phyloP scores from a whole-genome alignment of 257 asterid species.

The Anisodus tanguticus region DNA sequence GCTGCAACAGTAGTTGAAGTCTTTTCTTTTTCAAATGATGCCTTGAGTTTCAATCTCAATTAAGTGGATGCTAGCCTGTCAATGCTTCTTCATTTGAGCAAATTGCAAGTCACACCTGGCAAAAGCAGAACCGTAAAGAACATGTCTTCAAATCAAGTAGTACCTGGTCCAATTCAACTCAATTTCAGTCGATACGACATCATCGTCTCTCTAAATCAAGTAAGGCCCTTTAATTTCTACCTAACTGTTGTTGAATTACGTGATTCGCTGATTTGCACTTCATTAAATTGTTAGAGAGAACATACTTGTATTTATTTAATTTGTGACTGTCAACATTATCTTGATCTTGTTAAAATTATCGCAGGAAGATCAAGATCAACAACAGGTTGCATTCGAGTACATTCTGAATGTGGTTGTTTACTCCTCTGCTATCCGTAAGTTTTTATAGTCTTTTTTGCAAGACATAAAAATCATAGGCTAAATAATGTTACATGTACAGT shows the following conservation, averaged over 20 bases:
- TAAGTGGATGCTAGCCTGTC: no score
- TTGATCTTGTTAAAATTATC: not conserved
- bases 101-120: no score
- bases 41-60: not conserved
- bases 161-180: conserved; percentile 18
- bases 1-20: not conserved
- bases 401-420: conserved; percentile 27
- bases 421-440: conserved; percentile 41
- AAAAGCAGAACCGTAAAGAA: not conserved
- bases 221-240: not conserved
- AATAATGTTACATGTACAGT: not conserved
- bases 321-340: not conserved
- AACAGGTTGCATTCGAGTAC: conserved; percentile 29
- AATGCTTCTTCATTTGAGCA: not conserved
- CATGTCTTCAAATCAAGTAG: conserved; percentile 10
- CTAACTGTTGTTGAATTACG: not conserved
- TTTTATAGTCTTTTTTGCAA: not conserved
- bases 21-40: not conserved
- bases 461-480: not conserved
- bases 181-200: conserved; percentile 12
- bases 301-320: not conserved
- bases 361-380: conserved; percentile 32
- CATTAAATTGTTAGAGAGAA: not conserved
- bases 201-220: not conserved
- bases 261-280: not conserved